Base-by-base conservation (phyloP, 2,329 filamentous ascomycete genomes). In the Epichloe uncinata region DNA sequence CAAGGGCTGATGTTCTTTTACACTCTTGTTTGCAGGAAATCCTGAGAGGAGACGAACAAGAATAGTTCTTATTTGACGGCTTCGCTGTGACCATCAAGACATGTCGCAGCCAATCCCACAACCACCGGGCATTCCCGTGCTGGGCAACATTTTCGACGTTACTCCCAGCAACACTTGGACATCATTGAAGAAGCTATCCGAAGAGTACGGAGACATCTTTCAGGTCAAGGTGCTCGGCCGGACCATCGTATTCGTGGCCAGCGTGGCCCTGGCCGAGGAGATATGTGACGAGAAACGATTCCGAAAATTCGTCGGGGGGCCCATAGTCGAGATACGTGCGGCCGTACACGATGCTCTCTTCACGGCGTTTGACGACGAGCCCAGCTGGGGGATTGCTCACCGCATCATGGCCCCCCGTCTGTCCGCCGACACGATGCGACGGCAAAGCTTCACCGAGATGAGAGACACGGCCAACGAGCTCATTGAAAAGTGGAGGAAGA, bases 261-360 rank as follows among this genome's bases (percentile, higher is more conserved):
- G 73, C 47, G 65, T 63, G 6, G 69, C 67, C n/a, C 66, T 77
- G 6, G 67, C 73, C 20, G 65, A 69, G 26, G 74, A 75, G 56
- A 59, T 77, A 2, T 77, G 73, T 56, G 73, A 78, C 58, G 64
- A 77, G 64, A 70, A 66, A 56, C 69, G 74, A 0, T 78, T 77
- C 60, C 71, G 73, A 50, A 78, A 78, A 56, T 75, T 66, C 53
- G 73, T 78, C 2, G 72, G 72, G 18, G 73, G 73, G 0, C 73
- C 74, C 4, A 66, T 78, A 47, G 68, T 74, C 47, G 72, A 77
- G 65, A 77, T 77, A 50, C 68, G 73, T 20, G 65, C 67, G 30
- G 63, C 70, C 6, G 73, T 75, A 9, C 68, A 77, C 58, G 72
- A 74, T 53, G 56, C 72, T 3, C 67, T 77, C n/a, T 77, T 77